phyloP scores from a whole-genome alignment of 352 stramenopile genomes.

The Globisporangium parvum region DNA sequence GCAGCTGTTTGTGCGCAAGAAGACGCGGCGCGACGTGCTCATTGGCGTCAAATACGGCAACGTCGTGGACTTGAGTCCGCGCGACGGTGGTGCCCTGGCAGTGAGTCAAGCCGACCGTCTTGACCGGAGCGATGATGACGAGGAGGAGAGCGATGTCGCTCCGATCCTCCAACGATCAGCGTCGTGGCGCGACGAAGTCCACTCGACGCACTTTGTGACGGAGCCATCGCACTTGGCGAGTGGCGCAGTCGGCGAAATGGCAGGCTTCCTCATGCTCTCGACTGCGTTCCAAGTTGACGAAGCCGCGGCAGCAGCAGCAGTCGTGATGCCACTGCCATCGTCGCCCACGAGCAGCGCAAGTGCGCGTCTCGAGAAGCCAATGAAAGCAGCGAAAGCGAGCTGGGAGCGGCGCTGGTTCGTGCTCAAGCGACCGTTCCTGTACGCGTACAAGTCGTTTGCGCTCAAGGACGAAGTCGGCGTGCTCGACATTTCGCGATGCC shows the following conservation, averaged over 20 bases:
- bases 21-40: conserved; percentile 38
- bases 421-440: conserved; percentile 72
- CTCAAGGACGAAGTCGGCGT: conserved; percentile 61
- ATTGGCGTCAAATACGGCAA: conserved; percentile 34
- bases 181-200: neutral
- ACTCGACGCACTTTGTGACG: conserved; percentile 40
- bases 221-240: conserved; percentile 42
- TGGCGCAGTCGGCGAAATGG: conserved; percentile 44
- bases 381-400: conserved; percentile 5
- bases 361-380: neutral
- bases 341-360: neutral
- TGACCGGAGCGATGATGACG: neutral
- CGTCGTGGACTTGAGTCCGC: conserved; percentile 18
- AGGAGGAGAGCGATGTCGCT: neutral
- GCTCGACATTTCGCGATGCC: conserved; percentile 62
- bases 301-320: conserved; percentile 22
- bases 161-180: neutral
- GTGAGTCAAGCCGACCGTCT: too few relatives aligned
- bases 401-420: conserved; percentile 83
- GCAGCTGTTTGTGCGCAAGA: conserved; percentile 41
- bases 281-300: conserved; percentile 41
- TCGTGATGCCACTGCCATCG: conserved; percentile 13
- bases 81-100: neutral
- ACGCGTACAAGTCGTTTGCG: conserved; percentile 64
- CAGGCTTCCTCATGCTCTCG: conserved; percentile 70